These are phyloP conservation scores for Phytopythium sindhum DNA, from an alignment of 352 stramenopile genomes.

Conservation along the genomic window DNA sequence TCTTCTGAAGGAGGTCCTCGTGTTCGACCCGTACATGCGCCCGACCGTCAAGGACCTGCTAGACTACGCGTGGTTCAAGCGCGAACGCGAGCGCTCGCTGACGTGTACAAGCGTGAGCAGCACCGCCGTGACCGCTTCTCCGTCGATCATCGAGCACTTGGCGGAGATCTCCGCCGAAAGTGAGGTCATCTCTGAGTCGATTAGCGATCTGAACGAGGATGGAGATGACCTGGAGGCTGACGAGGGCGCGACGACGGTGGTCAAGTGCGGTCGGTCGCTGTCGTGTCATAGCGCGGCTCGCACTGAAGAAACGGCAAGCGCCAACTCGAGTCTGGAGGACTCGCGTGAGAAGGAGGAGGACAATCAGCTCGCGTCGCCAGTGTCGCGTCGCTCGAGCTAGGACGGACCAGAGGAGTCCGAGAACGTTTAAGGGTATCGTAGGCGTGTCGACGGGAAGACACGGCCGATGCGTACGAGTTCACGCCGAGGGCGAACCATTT, in stretches of 20 bases:
- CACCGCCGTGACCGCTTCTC: neutral
- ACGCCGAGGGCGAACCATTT: neutral
- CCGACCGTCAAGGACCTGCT: conserved; percentile 61
- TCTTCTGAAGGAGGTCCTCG: conserved; percentile 62
- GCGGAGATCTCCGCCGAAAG: conserved; percentile 4
- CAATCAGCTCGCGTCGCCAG: neutral
- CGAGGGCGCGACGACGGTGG: conserved; percentile 4
- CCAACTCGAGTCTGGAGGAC: conserved; percentile 57
- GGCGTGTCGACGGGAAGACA: neutral
- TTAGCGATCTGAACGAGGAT: conserved; percentile 6
- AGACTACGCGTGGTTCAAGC: conserved; percentile 55
- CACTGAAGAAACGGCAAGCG: conserved; percentile 56
- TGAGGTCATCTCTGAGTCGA: conserved; percentile 1
- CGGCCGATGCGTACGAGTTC: neutral
- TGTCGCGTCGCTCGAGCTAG: neutral
- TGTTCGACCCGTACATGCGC: conserved; percentile 53
- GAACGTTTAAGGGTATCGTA: neutral
- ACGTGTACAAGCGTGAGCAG: conserved; percentile 2
- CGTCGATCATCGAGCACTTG: conserved; percentile 3
- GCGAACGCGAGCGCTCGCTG: conserved; percentile 9
- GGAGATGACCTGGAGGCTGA: conserved; percentile 9
- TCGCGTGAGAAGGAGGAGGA: conserved; percentile 11
- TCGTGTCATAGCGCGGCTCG: conserved; percentile 34
- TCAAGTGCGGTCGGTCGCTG: conserved; percentile 34
- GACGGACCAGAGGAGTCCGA: neutral